Percentiles rank a stretch among this genome's conserved stretches.
These are phyloP conservation scores for Phaeosphaeria sp. DNA, from an alignment of 2,329 filamentous ascomycete species.

Conservation along the genomic window DNA sequence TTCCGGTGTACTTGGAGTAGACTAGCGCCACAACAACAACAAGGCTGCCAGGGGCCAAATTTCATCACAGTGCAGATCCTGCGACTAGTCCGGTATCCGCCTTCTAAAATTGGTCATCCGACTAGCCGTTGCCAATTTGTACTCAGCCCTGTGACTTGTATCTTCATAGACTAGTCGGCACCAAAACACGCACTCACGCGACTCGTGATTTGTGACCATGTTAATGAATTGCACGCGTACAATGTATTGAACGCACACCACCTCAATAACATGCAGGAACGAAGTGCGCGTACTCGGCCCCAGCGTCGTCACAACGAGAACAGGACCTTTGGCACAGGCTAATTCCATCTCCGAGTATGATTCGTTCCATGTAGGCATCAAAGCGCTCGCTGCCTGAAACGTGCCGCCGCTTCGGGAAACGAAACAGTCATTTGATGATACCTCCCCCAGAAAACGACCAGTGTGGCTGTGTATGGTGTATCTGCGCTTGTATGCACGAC, in stretches of 20 bases:
- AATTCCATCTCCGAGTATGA: neutral
- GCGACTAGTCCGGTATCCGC: neutral
- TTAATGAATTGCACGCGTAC: neutral
- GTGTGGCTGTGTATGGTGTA: neutral
- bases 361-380: neutral
- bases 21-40: neutral
- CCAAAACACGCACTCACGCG: neutral
- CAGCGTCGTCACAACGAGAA: neutral
- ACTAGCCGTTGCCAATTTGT: neutral
- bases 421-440: neutral
- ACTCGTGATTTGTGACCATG: neutral
- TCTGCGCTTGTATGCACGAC: neutral
- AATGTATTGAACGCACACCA: neutral
- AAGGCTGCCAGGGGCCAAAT: neutral
- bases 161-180: neutral
- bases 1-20: slow-evolving; percentile 79
- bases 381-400: neutral
- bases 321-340: neutral
- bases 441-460: no score
- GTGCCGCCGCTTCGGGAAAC: neutral
- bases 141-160: neutral
- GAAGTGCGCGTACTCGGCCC: neutral
- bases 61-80: neutral
- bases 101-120: neutral
- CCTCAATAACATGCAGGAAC: neutral